A percentile compares a stretch with the other conserved stretches of the same genome.
Conservation (phyloP, 176 grass and related monocot genomes). For the Aegilops tauschii region DNA sequence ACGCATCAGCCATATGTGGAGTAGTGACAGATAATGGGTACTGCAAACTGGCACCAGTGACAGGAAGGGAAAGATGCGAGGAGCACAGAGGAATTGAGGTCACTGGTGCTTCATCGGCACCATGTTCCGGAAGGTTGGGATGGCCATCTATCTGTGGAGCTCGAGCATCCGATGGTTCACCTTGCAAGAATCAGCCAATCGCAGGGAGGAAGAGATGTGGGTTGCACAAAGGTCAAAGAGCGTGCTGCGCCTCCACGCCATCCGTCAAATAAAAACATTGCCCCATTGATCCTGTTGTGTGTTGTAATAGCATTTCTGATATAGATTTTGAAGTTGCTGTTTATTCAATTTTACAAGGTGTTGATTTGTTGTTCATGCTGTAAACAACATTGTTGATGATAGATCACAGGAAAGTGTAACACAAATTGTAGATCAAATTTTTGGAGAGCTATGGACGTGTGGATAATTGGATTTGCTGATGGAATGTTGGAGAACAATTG, state of each 20-base stretch:
- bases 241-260: background rate
- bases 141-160: slow-evolving; percentile 47
- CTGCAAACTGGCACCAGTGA: slow-evolving; percentile 15
- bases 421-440: background rate
- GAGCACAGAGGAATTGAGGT: slow-evolving; percentile 35
- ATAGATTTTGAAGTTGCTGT: background rate
- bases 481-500: background rate
- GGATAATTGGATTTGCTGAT: background rate
- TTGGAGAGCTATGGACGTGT: background rate
- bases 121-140: slow-evolving; percentile 20
- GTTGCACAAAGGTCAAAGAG: slow-evolving; percentile 43
- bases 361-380: background rate
- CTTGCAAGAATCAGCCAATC: slow-evolving; percentile 40
- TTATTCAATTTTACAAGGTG: background rate
- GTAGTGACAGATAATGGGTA: background rate
- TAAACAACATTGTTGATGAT: background rate
- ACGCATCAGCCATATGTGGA: slow-evolving; percentile 4
- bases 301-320: background rate
- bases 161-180: slow-evolving; percentile 32
- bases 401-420: background rate
- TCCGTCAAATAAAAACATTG: background rate
- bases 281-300: background rate
- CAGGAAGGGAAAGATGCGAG: slow-evolving; percentile 37
- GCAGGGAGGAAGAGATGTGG: slow-evolving; percentile 52
- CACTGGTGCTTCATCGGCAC: background rate